Evolutionary conservation across 2,329 filamentous ascomycete species (phyloP), one percentile per base, ranked within the genome.

Genomic region (Cladosporium sphaerospermum): DNA sequence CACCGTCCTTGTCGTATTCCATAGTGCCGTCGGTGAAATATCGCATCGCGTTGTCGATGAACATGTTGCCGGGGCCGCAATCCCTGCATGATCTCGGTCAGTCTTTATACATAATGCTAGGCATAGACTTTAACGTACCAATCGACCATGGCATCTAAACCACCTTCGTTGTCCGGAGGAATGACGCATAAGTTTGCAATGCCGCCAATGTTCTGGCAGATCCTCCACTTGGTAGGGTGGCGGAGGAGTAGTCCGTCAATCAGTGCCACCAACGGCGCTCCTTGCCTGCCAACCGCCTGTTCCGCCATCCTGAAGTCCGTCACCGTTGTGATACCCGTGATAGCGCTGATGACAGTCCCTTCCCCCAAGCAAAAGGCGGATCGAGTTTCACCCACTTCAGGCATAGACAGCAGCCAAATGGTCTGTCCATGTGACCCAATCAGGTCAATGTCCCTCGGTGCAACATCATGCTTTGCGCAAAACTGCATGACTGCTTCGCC

Each of bases 351-450:
- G 57, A 80, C 69, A 8, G 71, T 69, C 13, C 78, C 78, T 62
- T 82, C 80, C 19, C 74, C 77, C 75, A 80, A 78, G 3, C 73
- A 78, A 42, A 80, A 63, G 18, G 75, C 73, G 40, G 74, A 75
- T 36, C 68, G 71, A 37, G 68, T 71, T 52, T 75, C 69, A 9
- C 71, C 73, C 10, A 61, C 55, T 46, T 74, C 69, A 0, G 77
- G 75, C 75, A 78, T 78, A 44, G 71, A 74, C 10, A 75, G 67
- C 10, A 79, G 67, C 75, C 75, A 81, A 57, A 78, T 78, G 14
- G 78, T 81, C 64, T 80, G 78, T 14, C 78, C 77, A 57, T 82
- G 77, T 3, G 76, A 79, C 23, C 78, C 77, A 31, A 81, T 70
- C 23, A 72, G 71, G 54, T 81, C 77, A 56, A 82, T 74, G 9